These are phyloP conservation scores for Filobasidium wieringae DNA, from an alignment of 768 basidiomycete species.

Conservation along the genomic window DNA sequence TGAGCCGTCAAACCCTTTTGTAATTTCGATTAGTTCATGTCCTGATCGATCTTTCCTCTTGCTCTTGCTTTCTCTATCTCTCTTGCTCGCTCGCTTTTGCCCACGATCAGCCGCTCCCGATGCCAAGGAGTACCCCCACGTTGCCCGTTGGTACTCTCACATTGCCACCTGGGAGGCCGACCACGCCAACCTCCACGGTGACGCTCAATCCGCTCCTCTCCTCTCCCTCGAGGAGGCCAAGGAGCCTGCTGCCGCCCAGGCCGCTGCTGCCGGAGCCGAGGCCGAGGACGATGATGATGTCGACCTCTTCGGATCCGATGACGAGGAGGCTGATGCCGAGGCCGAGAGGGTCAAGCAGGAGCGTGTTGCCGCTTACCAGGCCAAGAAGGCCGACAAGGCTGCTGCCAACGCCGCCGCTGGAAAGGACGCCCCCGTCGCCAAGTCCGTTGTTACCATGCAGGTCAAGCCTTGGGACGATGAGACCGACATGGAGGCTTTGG, in stretches of 20 bases:
- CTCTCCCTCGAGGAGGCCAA: slow-evolving; percentile 45
- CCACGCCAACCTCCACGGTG: slow-evolving; percentile 65
- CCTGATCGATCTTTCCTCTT: background rate
- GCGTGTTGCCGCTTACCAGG: slow-evolving; percentile 84
- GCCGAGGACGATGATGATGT: slow-evolving; percentile 52
- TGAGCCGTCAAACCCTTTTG: no score
- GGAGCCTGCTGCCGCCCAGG: slow-evolving; percentile 43
- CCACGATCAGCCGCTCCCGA: slow-evolving; percentile 46
- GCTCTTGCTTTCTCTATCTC: background rate
- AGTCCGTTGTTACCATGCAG: slow-evolving; percentile 96
- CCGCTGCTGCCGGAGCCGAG: slow-evolving; percentile 33
- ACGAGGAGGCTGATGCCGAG: slow-evolving; percentile 65
- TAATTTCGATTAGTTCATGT: no score
- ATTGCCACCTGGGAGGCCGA: slow-evolving; percentile 56
- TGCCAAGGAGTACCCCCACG: slow-evolving; percentile 56
- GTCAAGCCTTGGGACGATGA: slow-evolving; percentile 99
- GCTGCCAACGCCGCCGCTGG: slow-evolving; percentile 58
- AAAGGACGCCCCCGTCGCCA: slow-evolving; percentile 38
- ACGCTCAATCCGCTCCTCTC: slow-evolving; percentile 66
- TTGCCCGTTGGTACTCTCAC: slow-evolving; percentile 85
- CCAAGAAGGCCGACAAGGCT: slow-evolving; percentile 81
- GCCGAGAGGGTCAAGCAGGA: slow-evolving; percentile 79
- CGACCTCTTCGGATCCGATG: slow-evolving; percentile 78
- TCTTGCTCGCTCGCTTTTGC: background rate
- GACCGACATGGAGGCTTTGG: slow-evolving; percentile 86